A percentile compares a stretch with the other conserved stretches of the same genome.
Evolutionary conservation across 208 protist genomes (phyloP).

Genomic region (Wallacemonas sp.): DNA sequence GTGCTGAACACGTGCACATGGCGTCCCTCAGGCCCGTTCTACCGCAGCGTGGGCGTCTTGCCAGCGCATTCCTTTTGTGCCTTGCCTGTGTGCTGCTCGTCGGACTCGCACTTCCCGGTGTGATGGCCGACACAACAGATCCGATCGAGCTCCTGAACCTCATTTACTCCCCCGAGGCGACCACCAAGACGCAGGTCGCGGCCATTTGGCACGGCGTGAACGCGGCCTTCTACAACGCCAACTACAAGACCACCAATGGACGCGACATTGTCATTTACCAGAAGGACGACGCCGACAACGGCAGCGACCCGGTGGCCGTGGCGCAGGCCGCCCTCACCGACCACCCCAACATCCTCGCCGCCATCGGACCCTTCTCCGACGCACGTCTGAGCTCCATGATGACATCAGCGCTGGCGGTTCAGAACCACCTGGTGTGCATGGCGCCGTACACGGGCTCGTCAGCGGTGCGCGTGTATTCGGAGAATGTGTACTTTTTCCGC

Average conservation of each 20-base stretch:
- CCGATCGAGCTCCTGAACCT: conserved; percentile 27
- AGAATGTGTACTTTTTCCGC: conserved; percentile 41
- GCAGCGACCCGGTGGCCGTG: background rate
- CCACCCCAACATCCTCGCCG: conserved; percentile 22
- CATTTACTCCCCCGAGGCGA: conserved; percentile 12
- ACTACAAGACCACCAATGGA: conserved; percentile 14
- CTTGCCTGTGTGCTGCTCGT: background rate
- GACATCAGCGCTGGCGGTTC: background rate
- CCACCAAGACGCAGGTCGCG: background rate
- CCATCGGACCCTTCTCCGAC: conserved; percentile 37
- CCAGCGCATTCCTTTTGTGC: background rate
- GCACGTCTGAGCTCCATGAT: conserved; percentile 1
- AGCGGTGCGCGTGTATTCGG: conserved; percentile 33
- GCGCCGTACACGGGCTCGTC: conserved; percentile 43
- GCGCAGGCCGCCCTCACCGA: conserved; percentile 8
- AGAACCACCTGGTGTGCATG: conserved; percentile 29
- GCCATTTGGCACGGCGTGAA: conserved; percentile 27
- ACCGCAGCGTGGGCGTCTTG: background rate
- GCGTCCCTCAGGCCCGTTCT: background rate
- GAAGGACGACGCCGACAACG: conserved; percentile 12
- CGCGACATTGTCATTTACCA: conserved; percentile 19
- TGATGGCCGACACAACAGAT: background rate
- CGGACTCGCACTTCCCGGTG: background rate
- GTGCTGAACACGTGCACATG: background rate
- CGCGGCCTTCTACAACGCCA: conserved; percentile 21